Base-by-base conservation (phyloP, 2,329 filamentous ascomycete genomes). In the Phoma sp. region DNA sequence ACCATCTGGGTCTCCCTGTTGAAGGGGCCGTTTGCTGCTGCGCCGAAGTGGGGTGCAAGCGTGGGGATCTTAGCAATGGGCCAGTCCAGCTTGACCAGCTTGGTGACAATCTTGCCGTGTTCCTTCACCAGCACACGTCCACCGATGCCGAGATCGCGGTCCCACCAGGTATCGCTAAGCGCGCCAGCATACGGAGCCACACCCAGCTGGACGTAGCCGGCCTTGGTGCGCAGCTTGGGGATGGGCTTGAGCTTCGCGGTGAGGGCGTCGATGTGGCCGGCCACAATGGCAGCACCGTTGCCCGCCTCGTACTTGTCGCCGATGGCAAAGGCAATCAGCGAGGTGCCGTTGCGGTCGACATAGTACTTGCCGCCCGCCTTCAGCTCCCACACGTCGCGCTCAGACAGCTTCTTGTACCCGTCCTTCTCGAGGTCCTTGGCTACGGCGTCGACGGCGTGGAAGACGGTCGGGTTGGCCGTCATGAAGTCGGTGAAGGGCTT, bases 1-100 rank as follows among this genome's bases (percentile, higher is more conserved):
- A 96, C 92, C 78, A 95, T 92, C 71, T 98, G 88, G 0, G 93
- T 98, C 78, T 99, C 95, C 64, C 84, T 83, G 74, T 99, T 98
- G 77, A 88, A 88, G 0, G 85, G 86, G 0, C 85, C 85, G 42
- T 77, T 71, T 0, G 86, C 78, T 5, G 84, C 88, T 38, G 90
- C 84, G 46, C 95, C 95, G 67, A 99, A 98, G 76, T 99, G 95
- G 52, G 92, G 92, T 21, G 95, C 95, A 15, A 99, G 83, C 0
- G 92, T 96, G 6, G 95, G 92, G 55, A 98, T 90, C 57, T 90
- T 86, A 39, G 95, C 95, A 78, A 99, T 76, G 1, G 95, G 93
- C 91, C 93, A 97, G 73, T 89, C 91, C 43, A 98, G 81, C 79
- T 96, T 96, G 57, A 97, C 93, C 38, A 98, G 82, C 78, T 88